A percentile compares a stretch with the other conserved stretches of the same genome.
These are phyloP conservation scores for Exophiala sp. DNA, from an alignment of 2,329 filamentous ascomycete species.

Conservation along the genomic window DNA sequence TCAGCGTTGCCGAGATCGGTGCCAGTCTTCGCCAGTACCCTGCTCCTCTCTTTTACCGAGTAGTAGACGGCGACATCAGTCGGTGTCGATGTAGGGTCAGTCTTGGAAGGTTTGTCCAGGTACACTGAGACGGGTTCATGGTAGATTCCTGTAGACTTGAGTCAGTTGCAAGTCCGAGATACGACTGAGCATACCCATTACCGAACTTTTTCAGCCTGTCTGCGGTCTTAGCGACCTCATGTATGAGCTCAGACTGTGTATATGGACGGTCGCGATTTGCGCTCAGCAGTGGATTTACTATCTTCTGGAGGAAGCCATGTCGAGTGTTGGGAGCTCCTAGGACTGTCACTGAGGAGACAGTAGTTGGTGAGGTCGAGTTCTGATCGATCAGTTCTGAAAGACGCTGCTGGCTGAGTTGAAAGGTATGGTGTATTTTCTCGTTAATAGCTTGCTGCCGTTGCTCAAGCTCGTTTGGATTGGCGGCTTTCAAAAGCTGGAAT, in stretches of 20 bases:
- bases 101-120: conserved; percentile 69
- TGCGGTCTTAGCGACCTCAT: conserved; percentile 66
- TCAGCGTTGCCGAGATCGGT: conserved; percentile 93
- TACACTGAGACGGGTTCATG: conserved; percentile 77
- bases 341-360: conserved; percentile 79
- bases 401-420: conserved; percentile 61
- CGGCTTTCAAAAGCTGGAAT: conserved; percentile 24
- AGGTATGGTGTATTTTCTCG: conserved; percentile 55
- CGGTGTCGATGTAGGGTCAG: conserved; percentile 65
- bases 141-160: conserved; percentile 66
- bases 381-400: conserved; percentile 67
- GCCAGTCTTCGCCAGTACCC: conserved; percentile 85
- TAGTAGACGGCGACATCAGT: conserved; percentile 81
- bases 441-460: conserved; percentile 59
- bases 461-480: conserved; percentile 57
- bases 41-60: conserved; percentile 72
- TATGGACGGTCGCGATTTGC: conserved; percentile 64
- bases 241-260: conserved; percentile 75
- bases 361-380: conserved; percentile 83
- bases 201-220: conserved; percentile 77
- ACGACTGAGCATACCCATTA: conserved; percentile 40
- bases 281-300: conserved; percentile 74
- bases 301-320: conserved; percentile 72
- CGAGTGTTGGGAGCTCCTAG: conserved; percentile 82
- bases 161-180: conserved; percentile 4